Base-by-base conservation (phyloP, 1,139 yeast species). In the Zhuliangozyma blackwelliae region DNA sequence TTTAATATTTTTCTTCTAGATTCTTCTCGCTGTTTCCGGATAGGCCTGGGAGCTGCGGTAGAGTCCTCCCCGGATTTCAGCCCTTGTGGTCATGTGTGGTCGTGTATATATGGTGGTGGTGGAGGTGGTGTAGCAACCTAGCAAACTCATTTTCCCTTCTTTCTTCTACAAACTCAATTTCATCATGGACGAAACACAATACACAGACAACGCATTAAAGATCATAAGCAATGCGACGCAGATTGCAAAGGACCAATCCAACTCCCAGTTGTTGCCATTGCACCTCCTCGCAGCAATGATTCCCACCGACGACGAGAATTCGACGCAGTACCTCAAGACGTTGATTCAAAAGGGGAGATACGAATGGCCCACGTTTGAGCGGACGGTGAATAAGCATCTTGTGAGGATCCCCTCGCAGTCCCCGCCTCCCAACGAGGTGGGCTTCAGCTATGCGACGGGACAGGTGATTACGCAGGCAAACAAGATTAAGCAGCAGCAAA, bases 281-380 rank as follows among this genome's bases (percentile, higher is more conserved):
- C 99, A 92, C 61, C 65, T 92, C 44, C 69, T 92, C 47, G 97
- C 96, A 13, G 97, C 97, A 12, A 84, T 92, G 82, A 83, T 88
- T 23, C 85, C 89, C 29, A 65, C 75, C 9, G 80, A 79, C 34
- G 82, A 76, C 39, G 94, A 84, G 49, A 83, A 82, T 28, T 67
- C 84, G 3, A 73, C 82, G 6, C 67, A 78, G 28, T 92, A 89
- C 59, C 66, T 92, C 43, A 85, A 88, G 56, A 85, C 96, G n/a
- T 69, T 92, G 37, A 65, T 87, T 25, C 95, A 89, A 52, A 86
- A 83, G 57, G 95, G 90, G 7, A 75, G 97, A 44, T 89, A 80
- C 54, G 97, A 94, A 49, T 90, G 94, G 82, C 79, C 80, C 23
- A 65, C 72, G 5, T 79, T 92, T 46, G 94, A 84, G 58, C 76